Conservation (phyloP, 306 rosid genomes). For the Acacia melanoxylon region DNA sequence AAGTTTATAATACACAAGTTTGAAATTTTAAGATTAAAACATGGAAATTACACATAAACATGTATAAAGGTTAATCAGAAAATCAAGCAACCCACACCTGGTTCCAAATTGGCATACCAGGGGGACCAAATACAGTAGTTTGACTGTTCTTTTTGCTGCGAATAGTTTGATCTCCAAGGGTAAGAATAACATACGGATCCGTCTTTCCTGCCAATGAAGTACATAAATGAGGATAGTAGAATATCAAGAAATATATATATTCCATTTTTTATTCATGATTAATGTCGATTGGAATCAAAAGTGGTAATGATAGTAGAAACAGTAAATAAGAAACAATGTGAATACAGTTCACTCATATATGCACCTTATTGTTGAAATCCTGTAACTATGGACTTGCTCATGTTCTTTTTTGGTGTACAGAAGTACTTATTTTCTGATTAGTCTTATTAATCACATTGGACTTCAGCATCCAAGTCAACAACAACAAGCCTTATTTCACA, state of each 20-base stretch:
- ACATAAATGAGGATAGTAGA: neutral
- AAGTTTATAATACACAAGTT: slow-evolving; percentile 31
- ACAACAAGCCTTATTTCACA: too few species aligned
- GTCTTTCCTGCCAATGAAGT: slow-evolving; percentile 72
- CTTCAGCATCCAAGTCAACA: neutral
- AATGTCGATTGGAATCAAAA: neutral
- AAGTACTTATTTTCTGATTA: neutral
- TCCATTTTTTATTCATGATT: neutral
- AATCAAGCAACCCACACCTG: slow-evolving; percentile 64
- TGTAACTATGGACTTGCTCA: neutral
- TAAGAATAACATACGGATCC: slow-evolving; percentile 85
- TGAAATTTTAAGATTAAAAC: neutral
- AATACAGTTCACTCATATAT: neutral
- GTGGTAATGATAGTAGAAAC: neutral
- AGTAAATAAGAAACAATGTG: neutral
- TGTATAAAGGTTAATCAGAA: slow-evolving; percentile 4
- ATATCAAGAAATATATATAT: neutral
- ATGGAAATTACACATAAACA: neutral
- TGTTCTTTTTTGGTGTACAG: neutral
- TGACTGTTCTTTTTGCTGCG: slow-evolving; percentile 98
- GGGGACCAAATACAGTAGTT: slow-evolving; percentile 94
- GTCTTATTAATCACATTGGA: neutral
- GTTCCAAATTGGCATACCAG: slow-evolving; percentile 99
- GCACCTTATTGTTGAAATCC: neutral
- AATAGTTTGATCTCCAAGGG: slow-evolving; percentile 82